A percentile compares a stretch with the other conserved stretches of the same genome.
Conservation (phyloP, 2,329 filamentous ascomycete genomes). For the Fonsecaea multimorphosa region DNA sequence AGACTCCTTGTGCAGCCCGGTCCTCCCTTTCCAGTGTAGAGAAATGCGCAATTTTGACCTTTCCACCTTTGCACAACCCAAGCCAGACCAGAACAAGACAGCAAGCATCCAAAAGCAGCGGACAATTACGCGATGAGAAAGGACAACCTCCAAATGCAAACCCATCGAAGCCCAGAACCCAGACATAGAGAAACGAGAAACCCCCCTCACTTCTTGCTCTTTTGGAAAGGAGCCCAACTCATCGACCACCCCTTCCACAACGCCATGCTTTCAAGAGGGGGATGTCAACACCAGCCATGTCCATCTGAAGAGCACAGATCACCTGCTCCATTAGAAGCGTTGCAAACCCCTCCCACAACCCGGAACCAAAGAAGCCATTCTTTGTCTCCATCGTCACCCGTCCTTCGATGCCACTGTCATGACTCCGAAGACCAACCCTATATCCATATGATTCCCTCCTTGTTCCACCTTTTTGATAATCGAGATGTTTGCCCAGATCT, state of each 20-base stretch:
- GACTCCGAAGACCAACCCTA: constrained; percentile 8
- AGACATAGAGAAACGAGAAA: not conserved
- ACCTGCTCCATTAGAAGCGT: not conserved
- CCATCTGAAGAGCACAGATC: constrained; percentile 21
- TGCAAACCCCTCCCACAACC: constrained; percentile 10
- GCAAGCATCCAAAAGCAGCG: not conserved
- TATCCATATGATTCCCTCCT: not conserved
- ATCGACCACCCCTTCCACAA: constrained; percentile 18
- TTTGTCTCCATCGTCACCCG: constrained; percentile 1
- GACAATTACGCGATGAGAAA: constrained; percentile 18
- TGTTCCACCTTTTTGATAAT: constrained; percentile 24
- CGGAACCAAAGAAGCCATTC: not conserved
- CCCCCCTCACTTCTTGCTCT: not conserved
- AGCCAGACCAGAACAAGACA: not conserved
- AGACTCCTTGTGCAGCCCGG: constrained; percentile 9
- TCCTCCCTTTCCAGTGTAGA: not conserved
- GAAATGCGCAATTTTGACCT: constrained; percentile 6
- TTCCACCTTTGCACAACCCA: not conserved
- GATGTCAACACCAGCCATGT: constrained; percentile 29
- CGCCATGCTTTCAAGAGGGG: constrained; percentile 28
- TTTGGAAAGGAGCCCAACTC: not conserved
- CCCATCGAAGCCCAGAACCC: not conserved
- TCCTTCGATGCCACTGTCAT: constrained; percentile 10
- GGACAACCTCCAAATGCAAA: constrained; percentile 2
- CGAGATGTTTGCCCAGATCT: constrained; percentile 19